Evolutionary conservation across 106 monocot species (phyloP).

Genomic region (Acorus gramineus): DNA sequence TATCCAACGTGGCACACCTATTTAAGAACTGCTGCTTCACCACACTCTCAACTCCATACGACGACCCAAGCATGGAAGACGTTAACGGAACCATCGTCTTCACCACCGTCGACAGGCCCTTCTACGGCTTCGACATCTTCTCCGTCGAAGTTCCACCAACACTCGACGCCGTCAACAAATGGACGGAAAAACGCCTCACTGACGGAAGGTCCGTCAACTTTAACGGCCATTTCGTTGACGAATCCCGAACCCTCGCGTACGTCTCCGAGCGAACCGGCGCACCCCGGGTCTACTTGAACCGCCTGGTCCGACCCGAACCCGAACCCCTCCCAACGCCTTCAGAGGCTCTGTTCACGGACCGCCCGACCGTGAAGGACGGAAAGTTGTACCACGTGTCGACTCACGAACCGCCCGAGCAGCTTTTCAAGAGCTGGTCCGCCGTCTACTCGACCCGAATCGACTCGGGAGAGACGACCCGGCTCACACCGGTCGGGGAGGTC

Average conservation of each 20-base stretch:
- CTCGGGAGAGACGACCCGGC: constrained; percentile 15
- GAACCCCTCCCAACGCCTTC: constrained; percentile 25
- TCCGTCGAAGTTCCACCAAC: constrained; percentile 16
- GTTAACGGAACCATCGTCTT: constrained; percentile 37
- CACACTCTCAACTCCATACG: too few relatives aligned
- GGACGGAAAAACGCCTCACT: constrained; percentile 54
- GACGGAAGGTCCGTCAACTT: constrained; percentile 70
- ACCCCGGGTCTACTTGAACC: constrained; percentile 24
- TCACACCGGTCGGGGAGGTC: constrained; percentile 37
- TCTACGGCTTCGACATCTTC: constrained; percentile 68
- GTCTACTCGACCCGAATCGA: constrained; percentile 36
- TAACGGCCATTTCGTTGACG: constrained; percentile 73
- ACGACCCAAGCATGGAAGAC: too few relatives aligned
- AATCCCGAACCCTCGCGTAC: constrained; percentile 17
- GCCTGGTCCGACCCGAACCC: constrained; percentile 1
- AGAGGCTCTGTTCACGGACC: constrained; percentile 60
- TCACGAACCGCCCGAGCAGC: constrained; percentile 31
- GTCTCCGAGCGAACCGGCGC: constrained; percentile 68
- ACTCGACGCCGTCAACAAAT: not conserved
- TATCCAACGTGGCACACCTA: too few relatives aligned
- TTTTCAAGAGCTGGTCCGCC: constrained; percentile 75
- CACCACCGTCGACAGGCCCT: constrained; percentile 31
- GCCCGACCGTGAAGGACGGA: constrained; percentile 36
- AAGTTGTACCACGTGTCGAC: constrained; percentile 50
- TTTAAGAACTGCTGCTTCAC: too few relatives aligned